These are phyloP conservation scores for Fraxinus xanthoxyloides DNA, from an alignment of 305 asterid species.

Conservation along the genomic window DNA sequence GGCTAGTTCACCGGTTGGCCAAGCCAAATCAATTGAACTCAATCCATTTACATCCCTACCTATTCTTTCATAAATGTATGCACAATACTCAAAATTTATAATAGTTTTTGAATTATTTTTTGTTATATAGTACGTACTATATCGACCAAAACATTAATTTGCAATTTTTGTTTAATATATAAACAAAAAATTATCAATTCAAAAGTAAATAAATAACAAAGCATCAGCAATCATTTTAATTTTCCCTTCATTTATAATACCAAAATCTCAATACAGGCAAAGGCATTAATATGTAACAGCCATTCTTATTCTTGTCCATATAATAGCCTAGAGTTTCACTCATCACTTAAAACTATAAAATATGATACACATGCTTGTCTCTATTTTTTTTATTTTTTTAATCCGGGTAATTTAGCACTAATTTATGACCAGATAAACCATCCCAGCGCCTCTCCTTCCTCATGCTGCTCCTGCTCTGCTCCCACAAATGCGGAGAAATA, in stretches of 20 bases:
- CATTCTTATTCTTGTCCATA: background rate
- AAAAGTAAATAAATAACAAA: background rate
- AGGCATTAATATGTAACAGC: background rate
- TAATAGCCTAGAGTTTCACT: background rate
- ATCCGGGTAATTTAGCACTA: background rate
- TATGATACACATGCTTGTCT: background rate
- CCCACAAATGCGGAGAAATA: constrained; percentile 41
- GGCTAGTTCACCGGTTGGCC: background rate
- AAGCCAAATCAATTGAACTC: background rate
- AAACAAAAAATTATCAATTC: background rate
- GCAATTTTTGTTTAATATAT: background rate
- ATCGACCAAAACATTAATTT: background rate
- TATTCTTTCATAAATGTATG: background rate
- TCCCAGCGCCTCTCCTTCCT: background rate
- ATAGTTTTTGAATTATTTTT: too few species aligned
- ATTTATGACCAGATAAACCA: constrained; percentile 14
- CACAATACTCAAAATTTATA: background rate
- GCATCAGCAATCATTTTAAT: background rate
- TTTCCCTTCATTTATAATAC: background rate
- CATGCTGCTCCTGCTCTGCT: constrained; percentile 33
- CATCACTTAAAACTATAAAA: background rate
- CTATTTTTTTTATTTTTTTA: background rate
- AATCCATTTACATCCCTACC: background rate
- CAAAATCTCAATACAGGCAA: background rate
- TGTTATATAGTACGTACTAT: too few species aligned